A percentile compares a stretch with the other conserved stretches of the same genome.
These are phyloP conservation scores for Cetradonia linearis DNA, from an alignment of 495 filamentous ascomycete species.

Conservation along the genomic window DNA sequence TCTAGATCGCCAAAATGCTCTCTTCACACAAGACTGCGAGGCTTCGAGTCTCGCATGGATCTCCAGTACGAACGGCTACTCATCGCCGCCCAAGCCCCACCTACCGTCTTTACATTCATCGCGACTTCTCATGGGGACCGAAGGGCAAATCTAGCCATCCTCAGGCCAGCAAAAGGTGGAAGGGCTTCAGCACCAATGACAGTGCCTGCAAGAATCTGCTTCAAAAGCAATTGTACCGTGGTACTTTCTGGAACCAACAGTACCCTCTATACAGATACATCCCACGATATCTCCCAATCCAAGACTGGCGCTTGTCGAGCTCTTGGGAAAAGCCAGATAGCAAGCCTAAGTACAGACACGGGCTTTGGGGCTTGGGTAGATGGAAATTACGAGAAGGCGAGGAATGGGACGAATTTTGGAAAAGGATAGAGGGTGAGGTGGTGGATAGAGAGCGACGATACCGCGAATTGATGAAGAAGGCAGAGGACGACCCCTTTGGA, in stretches of 20 bases:
- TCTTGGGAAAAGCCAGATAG: constrained; percentile 11
- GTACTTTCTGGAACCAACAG: constrained; percentile 8
- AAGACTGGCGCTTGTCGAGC: constrained; percentile 18
- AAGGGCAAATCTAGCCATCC: constrained; percentile 7
- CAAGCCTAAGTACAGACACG: constrained; percentile 5
- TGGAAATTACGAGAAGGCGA: constrained; percentile 15
- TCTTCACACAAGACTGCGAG: constrained; percentile 11
- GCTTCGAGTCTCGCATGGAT: constrained; percentile 4
- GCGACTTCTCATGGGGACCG: constrained; percentile 16
- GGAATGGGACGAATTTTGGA: constrained; percentile 29
- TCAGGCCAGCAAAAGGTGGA: constrained; percentile 8
- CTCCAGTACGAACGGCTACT: background rate
- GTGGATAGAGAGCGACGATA: constrained; percentile 10
- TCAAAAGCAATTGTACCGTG: constrained; percentile 11
- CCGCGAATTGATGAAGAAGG: constrained; percentile 30
- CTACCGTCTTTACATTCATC: background rate
- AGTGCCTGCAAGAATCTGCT: background rate
- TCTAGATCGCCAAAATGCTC: constrained; percentile 13
- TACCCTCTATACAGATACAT: constrained; percentile 8
- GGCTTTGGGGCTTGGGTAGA: constrained; percentile 14
- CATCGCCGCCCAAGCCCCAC: constrained; percentile 1
- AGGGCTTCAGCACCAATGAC: constrained; percentile 12
- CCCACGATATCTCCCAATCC: constrained; percentile 8
- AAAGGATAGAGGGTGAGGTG: constrained; percentile 30
- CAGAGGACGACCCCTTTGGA: constrained; percentile 35